Conservation (phyloP, 1,139 yeast species). For the Yamadazyma sp. region DNA sequence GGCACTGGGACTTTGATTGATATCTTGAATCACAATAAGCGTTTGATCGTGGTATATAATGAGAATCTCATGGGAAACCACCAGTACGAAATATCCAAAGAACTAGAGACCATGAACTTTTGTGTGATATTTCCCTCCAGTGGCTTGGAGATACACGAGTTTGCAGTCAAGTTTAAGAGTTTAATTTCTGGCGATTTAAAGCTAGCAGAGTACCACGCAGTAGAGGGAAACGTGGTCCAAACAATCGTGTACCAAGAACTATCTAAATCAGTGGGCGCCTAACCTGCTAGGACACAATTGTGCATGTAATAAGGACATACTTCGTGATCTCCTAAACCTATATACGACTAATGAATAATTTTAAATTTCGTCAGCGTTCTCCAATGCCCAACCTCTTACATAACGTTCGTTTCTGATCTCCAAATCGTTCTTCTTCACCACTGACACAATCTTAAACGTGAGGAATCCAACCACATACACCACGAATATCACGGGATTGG, state of each 20-base stretch:
- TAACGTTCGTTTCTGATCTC: conserved; percentile 61
- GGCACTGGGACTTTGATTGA: conserved; percentile 94
- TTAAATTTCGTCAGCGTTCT: conserved; percentile 49
- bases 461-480: conserved; percentile 7
- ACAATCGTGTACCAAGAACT: conserved; percentile 3
- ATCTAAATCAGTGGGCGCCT: neutral
- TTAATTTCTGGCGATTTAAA: neutral
- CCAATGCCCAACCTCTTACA: conserved; percentile 61
- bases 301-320: too few species aligned
- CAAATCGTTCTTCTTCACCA: conserved; percentile 26
- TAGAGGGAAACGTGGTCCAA: neutral
- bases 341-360: too few species aligned
- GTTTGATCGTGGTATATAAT: conserved; percentile 69
- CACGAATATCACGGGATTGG: neutral
- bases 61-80: conserved; percentile 78
- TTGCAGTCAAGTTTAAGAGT: neutral
- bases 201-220: neutral
- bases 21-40: conserved; percentile 52
- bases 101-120: conserved; percentile 10
- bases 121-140: conserved; percentile 9
- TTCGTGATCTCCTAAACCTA: too few species aligned
- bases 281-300: too few species aligned
- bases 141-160: neutral
- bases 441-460: neutral
- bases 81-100: conserved; percentile 71